Conservation (phyloP, 2,329 filamentous ascomycete genomes). For the Monosporascus sp. region DNA sequence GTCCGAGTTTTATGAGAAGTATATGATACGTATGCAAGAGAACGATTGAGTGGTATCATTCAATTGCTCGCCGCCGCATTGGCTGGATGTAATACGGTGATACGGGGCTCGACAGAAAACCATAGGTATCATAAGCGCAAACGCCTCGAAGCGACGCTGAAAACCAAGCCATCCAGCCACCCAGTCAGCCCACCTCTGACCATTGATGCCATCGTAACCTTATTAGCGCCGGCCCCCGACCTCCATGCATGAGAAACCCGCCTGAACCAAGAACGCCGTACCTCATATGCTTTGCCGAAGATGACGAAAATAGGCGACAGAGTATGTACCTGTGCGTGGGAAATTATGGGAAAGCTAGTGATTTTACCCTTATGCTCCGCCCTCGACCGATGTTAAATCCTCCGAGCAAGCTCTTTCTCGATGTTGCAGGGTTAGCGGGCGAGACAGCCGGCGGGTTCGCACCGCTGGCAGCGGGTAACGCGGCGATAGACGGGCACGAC, state of each 20-base stretch:
- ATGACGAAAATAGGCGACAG: no score
- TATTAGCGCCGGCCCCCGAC: neutral
- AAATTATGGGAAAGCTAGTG: neutral
- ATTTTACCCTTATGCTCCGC: neutral
- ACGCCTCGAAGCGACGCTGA: neutral
- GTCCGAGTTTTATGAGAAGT: neutral
- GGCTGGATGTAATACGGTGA: no score
- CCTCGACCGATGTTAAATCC: neutral
- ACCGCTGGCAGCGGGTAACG: neutral
- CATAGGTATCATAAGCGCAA: neutral
- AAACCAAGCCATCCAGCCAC: neutral
- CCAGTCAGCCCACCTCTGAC: neutral
- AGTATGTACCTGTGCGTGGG: no score
- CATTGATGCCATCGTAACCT: neutral
- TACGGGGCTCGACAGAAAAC: neutral
- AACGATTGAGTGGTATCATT: neutral
- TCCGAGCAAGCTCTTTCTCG: conserved; percentile 21
- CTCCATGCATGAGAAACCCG: neutral
- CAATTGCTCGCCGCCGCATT: neutral
- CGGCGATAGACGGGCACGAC: conserved; percentile 15
- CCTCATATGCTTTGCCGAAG: neutral
- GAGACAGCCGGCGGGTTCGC: conserved; percentile 11
- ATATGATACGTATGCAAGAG: neutral
- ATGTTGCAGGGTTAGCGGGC: conserved; percentile 11
- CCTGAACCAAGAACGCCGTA: neutral